Evolutionary conservation across 208 protist species (phyloP).

Genomic region (Vickermania ingenoplastis): DNA sequence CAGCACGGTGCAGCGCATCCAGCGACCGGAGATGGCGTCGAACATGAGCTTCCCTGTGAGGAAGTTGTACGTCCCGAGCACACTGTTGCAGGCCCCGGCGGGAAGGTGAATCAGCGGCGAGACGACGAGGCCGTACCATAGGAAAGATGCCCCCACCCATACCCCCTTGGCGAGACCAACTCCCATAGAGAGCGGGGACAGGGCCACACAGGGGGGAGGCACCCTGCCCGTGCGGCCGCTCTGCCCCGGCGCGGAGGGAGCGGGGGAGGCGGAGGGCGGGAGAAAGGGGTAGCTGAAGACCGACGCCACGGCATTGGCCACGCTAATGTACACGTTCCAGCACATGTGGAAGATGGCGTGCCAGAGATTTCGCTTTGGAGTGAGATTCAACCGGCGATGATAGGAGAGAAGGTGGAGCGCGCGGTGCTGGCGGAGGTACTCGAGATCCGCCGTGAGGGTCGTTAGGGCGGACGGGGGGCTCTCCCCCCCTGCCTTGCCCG

Average conservation of each 20-base stretch:
- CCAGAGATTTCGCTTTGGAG: slow-evolving; percentile 61
- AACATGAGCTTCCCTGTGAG: slow-evolving; percentile 55
- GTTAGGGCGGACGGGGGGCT: slow-evolving; percentile 12
- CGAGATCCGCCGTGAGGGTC: slow-evolving; percentile 35
- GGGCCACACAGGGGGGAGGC: too few species aligned
- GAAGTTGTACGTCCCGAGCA: slow-evolving; percentile 55
- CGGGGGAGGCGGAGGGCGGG: slow-evolving; percentile 7
- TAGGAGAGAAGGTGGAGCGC: slow-evolving; percentile 62
- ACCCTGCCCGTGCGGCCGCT: neutral
- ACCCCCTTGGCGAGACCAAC: neutral
- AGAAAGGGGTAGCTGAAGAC: slow-evolving; percentile 37
- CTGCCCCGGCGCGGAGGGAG: neutral
- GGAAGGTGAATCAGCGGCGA: slow-evolving; percentile 63
- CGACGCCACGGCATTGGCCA: slow-evolving; percentile 48
- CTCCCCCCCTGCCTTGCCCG: neutral
- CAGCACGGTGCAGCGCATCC: slow-evolving; percentile 43
- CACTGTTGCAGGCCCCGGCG: slow-evolving; percentile 45
- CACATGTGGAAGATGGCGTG: slow-evolving; percentile 35
- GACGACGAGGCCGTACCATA: slow-evolving; percentile 51
- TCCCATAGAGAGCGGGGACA: slow-evolving; percentile 7
- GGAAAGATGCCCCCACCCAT: slow-evolving; percentile 22
- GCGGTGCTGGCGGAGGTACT: slow-evolving; percentile 52
- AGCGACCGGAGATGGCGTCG: slow-evolving; percentile 60
- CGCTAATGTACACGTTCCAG: slow-evolving; percentile 54
- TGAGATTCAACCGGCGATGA: slow-evolving; percentile 70